A percentile compares a stretch with the other conserved stretches of the same genome.
Evolutionary conservation across 192 early-diverging fungal genomes (phyloP).

Genomic region (Backusella sp.): DNA sequence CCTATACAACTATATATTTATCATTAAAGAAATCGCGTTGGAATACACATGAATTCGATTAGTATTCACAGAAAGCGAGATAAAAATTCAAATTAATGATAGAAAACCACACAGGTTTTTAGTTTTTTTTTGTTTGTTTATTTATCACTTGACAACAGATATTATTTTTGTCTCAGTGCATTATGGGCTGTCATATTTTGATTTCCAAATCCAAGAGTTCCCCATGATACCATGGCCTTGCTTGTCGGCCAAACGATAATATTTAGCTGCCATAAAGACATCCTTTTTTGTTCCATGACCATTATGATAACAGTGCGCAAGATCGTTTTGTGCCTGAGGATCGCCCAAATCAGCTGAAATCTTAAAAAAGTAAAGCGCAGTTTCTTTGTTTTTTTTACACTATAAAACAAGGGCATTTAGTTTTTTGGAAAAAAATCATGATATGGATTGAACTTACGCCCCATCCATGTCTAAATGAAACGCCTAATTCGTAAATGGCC

Average conservation of each 20-base stretch:
- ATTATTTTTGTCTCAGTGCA: not conserved
- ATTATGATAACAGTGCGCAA: slow-evolving; percentile 67
- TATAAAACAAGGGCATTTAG: not conserved
- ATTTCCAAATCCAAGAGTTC: slow-evolving; percentile 81
- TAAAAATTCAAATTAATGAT: too few relatives aligned
- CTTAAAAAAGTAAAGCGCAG: slow-evolving; percentile 77
- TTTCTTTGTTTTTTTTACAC: slow-evolving; percentile 55
- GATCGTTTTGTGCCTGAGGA: slow-evolving; percentile 41
- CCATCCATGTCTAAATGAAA: slow-evolving; percentile 79
- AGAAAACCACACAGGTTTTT: not conserved
- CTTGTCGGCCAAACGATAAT: slow-evolving; percentile 71
- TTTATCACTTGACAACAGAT: not conserved
- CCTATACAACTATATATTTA: too few relatives aligned
- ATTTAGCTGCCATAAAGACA: slow-evolving; percentile 67
- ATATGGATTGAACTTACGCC: slow-evolving; percentile 48
- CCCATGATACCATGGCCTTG: slow-evolving; percentile 72
- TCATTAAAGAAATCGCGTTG: too few relatives aligned
- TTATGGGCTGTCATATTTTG: slow-evolving; percentile 58
- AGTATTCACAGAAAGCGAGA: too few relatives aligned
- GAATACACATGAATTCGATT: too few relatives aligned
- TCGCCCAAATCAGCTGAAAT: slow-evolving; percentile 67
- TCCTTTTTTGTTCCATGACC: slow-evolving; percentile 73
- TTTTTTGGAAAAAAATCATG: not conserved
- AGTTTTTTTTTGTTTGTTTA: not conserved
- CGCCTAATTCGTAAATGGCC: slow-evolving; percentile 79